phyloP scores from a whole-genome alignment of 2,329 filamentous ascomycete genomes.

The Xylariales sp. region DNA sequence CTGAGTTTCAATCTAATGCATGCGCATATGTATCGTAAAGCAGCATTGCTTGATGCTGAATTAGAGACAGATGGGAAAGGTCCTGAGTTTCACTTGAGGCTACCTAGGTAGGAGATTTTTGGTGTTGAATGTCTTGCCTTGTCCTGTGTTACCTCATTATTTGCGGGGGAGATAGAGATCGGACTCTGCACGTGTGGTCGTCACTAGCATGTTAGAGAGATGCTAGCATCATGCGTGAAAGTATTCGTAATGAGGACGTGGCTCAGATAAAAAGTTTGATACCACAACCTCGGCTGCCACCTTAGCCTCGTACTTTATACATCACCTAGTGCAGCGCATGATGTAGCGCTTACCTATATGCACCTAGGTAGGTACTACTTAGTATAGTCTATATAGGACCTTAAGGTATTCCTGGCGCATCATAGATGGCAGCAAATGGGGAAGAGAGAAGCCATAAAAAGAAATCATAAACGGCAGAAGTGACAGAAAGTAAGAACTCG shows the following conservation, averaged over 20 bases:
- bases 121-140: constrained; percentile 1
- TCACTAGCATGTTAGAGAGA: background rate
- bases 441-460: background rate
- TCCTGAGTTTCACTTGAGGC: background rate
- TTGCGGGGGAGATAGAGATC: background rate
- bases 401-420: too few species aligned
- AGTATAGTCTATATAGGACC: too few species aligned
- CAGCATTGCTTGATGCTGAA: background rate
- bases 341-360: background rate
- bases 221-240: background rate
- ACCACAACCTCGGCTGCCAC: background rate
- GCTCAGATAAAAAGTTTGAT: constrained; percentile 4
- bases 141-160: background rate
- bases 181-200: background rate
- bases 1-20: background rate
- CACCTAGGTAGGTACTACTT: too few species aligned
- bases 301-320: background rate
- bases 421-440: background rate
- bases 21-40: background rate
- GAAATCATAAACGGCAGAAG: background rate
- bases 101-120: background rate
- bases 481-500: background rate
- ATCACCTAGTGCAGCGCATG: too few species aligned
- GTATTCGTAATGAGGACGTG: constrained; percentile 8
- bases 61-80: background rate